Conservation (phyloP, 2,329 filamentous ascomycete genomes). For the Rhexocercosporidium sp. region DNA sequence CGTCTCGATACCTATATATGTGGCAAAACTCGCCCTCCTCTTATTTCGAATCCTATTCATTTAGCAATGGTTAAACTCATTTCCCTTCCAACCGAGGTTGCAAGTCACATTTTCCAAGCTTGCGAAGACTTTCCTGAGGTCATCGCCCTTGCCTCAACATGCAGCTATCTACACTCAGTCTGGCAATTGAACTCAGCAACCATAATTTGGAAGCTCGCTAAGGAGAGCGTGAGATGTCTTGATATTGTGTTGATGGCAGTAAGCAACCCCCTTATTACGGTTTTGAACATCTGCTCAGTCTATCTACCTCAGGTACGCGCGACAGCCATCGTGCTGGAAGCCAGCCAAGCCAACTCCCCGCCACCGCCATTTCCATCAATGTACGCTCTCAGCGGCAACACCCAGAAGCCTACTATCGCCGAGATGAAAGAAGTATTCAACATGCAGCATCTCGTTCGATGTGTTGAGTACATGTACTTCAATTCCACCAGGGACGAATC, state of each 20-base stretch:
- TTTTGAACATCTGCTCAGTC: background rate
- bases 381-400: background rate
- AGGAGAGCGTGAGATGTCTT: background rate
- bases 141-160: background rate
- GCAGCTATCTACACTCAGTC: background rate
- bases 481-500: background rate
- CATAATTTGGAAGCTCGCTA: background rate
- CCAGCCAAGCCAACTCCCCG: background rate
- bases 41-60: background rate
- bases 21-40: background rate
- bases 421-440: constrained; percentile 1
- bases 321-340: background rate
- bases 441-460: constrained; percentile 8
- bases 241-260: background rate
- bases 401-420: background rate
- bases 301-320: background rate
- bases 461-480: constrained; percentile 4
- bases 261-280: background rate
- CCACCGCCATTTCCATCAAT: background rate
- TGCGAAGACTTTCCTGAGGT: constrained; percentile 1
- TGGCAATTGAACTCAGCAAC: background rate
- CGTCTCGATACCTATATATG: background rate
- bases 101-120: background rate
- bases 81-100: background rate
- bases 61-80: background rate